phyloP scores from a whole-genome alignment of 2,329 filamentous ascomycete species.

The Westerdykella sp. region DNA sequence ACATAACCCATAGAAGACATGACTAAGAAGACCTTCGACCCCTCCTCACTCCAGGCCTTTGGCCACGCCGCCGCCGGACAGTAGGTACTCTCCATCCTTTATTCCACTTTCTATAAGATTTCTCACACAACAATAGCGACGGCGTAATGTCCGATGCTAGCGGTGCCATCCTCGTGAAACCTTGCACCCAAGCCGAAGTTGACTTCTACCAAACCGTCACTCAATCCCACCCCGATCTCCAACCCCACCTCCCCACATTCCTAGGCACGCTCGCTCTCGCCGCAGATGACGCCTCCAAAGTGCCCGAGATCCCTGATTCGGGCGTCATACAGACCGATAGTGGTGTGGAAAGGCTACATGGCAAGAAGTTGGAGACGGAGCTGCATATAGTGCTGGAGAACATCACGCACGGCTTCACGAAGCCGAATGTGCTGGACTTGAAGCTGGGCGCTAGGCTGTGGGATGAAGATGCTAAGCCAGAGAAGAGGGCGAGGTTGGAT shows the following conservation, averaged over 20 bases:
- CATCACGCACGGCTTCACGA: slow-evolving; percentile 69
- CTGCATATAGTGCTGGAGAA: slow-evolving; percentile 81
- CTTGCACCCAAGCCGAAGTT: slow-evolving; percentile 79
- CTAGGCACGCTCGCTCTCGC: slow-evolving; percentile 68
- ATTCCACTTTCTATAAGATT: slow-evolving; percentile 3
- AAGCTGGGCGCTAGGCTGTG: slow-evolving; percentile 85
- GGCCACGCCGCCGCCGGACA: slow-evolving; percentile 76
- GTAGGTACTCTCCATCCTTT: slow-evolving; percentile 47
- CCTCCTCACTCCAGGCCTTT: slow-evolving; percentile 60
- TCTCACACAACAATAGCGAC: slow-evolving; percentile 53
- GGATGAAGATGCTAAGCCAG: slow-evolving; percentile 61
- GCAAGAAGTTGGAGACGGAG: slow-evolving; percentile 66
- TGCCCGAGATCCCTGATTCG: slow-evolving; percentile 15
- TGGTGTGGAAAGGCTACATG: slow-evolving; percentile 41
- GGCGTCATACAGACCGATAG: slow-evolving; percentile 23
- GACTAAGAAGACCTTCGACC: slow-evolving; percentile 47
- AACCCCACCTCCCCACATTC: slow-evolving; percentile 75
- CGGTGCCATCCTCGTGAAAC: slow-evolving; percentile 87
- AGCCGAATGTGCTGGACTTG: slow-evolving; percentile 85
- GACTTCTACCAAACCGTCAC: slow-evolving; percentile 76
- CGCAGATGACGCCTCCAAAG: slow-evolving; percentile 11
- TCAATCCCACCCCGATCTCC: slow-evolving; percentile 63
- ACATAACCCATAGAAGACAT: slow-evolving; percentile 21
- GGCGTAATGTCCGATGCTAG: slow-evolving; percentile 80
- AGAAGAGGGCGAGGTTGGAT: slow-evolving; percentile 55